These are phyloP conservation scores for Beauveria medogensis DNA, from an alignment of 2,329 filamentous ascomycete species.

Conservation along the genomic window DNA sequence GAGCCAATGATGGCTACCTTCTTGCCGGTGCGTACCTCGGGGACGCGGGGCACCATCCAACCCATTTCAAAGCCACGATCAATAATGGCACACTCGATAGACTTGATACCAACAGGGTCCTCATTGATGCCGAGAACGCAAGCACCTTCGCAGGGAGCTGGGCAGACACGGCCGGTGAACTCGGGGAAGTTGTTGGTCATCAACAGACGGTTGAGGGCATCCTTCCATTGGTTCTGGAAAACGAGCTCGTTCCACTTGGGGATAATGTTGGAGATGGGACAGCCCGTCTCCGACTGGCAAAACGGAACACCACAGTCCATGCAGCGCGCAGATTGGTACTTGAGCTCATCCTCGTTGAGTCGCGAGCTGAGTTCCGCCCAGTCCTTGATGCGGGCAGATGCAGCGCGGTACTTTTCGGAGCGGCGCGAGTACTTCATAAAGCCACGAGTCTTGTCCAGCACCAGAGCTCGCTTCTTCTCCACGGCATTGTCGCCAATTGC, in stretches of 20 bases:
- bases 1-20: conserved; percentile 84
- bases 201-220: conserved; percentile 81
- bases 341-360: conserved; percentile 87
- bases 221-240: conserved; percentile 71
- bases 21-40: conserved; percentile 77
- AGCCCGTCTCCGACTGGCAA: conserved; percentile 93
- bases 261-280: conserved; percentile 95
- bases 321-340: conserved; percentile 92
- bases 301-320: conserved; percentile 99
- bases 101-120: conserved; percentile 96
- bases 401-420: conserved; percentile 83
- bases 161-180: conserved; percentile 94
- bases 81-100: conserved; percentile 95
- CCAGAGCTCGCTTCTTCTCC: conserved; percentile 83
- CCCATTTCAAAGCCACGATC: conserved; percentile 96
- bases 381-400: conserved; percentile 78
- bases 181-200: conserved; percentile 99
- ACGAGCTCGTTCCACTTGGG: conserved; percentile 92
- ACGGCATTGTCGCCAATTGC: conserved; percentile 74
- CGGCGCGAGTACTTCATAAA: conserved; percentile 97
- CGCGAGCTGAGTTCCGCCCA: conserved; percentile 87
- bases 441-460: conserved; percentile 93
- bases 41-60: conserved; percentile 85
- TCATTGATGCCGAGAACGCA: conserved; percentile 96
- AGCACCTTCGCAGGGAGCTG: conserved; percentile 90